Conservation (phyloP, 2,329 filamentous ascomycete species). For the Pseudogymnoascus sp. region DNA sequence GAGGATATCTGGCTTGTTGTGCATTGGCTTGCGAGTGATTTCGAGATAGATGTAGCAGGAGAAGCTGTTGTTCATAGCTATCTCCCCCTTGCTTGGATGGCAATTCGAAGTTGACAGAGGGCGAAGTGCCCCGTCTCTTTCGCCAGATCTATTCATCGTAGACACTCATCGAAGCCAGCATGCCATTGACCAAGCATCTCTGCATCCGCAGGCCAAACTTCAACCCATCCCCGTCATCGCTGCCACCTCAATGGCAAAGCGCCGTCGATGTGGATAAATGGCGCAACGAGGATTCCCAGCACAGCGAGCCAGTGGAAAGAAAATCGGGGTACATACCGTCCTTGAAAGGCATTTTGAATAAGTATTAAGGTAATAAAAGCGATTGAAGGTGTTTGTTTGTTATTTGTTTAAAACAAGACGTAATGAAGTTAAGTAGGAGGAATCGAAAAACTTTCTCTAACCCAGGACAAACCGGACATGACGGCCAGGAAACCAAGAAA, state of each 20-base stretch:
- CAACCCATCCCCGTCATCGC: neutral
- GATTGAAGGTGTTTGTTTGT: constrained; percentile 7
- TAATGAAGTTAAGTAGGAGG: neutral
- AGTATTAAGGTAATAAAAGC: constrained; percentile 20
- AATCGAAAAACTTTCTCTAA: constrained; percentile 1
- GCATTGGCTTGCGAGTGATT: neutral
- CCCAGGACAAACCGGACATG: constrained; percentile 4
- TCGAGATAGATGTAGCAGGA: neutral
- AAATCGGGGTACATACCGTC: constrained; percentile 29
- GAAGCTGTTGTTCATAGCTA: neutral
- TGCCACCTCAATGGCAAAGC: constrained; percentile 8
- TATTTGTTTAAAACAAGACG: neutral
- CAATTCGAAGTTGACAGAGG: neutral
- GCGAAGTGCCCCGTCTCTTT: neutral
- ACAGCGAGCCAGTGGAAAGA: neutral
- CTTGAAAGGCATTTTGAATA: constrained; percentile 34
- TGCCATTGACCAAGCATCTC: neutral
- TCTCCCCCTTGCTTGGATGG: neutral
- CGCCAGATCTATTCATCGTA: neutral
- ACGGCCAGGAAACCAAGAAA: constrained; percentile 6
- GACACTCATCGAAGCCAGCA: neutral
- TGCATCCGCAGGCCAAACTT: neutral
- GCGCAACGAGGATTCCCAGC: constrained; percentile 15
- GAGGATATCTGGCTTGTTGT: neutral
- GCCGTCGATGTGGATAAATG: constrained; percentile 12